Evolutionary conservation across 1,139 yeast genomes (phyloP).

Genomic region (Geotrichum europaeum): DNA sequence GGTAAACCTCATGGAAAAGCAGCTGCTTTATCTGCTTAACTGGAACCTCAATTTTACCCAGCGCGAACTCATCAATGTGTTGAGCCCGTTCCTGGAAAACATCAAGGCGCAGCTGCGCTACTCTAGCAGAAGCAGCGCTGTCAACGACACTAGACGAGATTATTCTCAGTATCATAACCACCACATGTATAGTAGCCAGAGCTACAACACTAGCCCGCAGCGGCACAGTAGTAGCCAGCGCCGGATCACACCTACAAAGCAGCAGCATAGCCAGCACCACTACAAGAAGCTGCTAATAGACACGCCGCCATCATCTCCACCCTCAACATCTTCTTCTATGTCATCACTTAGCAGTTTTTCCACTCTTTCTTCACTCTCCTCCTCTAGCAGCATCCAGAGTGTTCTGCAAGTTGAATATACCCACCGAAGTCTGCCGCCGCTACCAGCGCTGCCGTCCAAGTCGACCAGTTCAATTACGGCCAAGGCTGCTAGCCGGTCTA

Average conservation of each 20-base stretch:
- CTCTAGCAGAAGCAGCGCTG: background rate
- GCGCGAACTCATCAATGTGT: slow-evolving; percentile 59
- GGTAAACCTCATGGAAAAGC: slow-evolving; percentile 88
- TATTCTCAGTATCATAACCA: background rate
- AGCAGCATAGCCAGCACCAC: background rate
- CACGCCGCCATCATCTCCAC: background rate
- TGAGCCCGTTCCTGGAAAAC: slow-evolving; percentile 70
- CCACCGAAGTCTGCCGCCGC: background rate
- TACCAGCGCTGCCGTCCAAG: background rate
- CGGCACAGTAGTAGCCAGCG: background rate
- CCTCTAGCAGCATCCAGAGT: background rate
- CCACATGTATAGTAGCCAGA: background rate
- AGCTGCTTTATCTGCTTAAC: slow-evolving; percentile 68
- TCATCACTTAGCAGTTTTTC: slow-evolving; percentile 1
- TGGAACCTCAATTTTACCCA: slow-evolving; percentile 74
- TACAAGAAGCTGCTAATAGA: background rate
- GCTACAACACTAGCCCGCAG: background rate
- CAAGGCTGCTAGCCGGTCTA: background rate
- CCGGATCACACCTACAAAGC: background rate
- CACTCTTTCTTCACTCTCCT: slow-evolving; percentile 12
- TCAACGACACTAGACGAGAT: background rate
- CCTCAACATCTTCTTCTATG: background rate
- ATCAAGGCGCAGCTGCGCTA: slow-evolving; percentile 44
- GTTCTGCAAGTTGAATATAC: background rate
- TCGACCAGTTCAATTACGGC: background rate